Evolutionary conservation across 2,329 filamentous ascomycete genomes (phyloP), one percentile per base, ranked within the genome.

Genomic region (Exophiala xenobiotica): DNA sequence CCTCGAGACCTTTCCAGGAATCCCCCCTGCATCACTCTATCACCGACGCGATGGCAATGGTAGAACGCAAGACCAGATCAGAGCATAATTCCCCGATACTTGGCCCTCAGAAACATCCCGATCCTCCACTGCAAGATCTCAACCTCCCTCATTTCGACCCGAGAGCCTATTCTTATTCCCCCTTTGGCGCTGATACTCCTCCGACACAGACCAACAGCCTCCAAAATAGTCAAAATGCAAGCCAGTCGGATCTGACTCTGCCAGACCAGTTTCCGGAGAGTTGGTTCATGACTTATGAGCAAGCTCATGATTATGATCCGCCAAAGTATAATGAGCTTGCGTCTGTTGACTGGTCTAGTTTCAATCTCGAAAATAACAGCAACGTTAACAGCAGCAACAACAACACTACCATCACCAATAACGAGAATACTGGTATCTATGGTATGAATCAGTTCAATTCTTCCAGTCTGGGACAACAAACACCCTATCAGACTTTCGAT

Each of bases 71-170:
- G 37, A 67, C 67, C 47, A 71, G 68, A 54, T 75, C 72, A 24
- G 73, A 76, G 55, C 72, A 77, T 51, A 71, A 70, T 48, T 77
- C 74, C 24, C 74, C 74, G 20, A 66, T 71, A 33, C 68, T 68
- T 50, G 63, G 58, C n/a, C 66, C 67, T 37, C 55, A 63, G 33
- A 56, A 64, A 22, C 23, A 47, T 22, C 39, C 35, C 14, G 35
- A 55, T 4, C 39, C 55, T 7, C 18, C 55, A 6, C 40, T 58
- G 12, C 38, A 54, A 12, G 66, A 63, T 51, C 55, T 73, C 42
- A 68, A 71, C 52, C 65, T 74, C 12, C 58, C 60, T 12, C 46
- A 38, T 16, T 59, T 57, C 23, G 57, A 59, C 38, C 55, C 60
- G 8, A 51, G 49, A 24, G 53, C 59, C 16, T 62, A 60, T 51